Evolutionary conservation across 805 yeast species (phyloP), one percentile per base, ranked within the genome.

Genomic region (Candida patagonica): DNA sequence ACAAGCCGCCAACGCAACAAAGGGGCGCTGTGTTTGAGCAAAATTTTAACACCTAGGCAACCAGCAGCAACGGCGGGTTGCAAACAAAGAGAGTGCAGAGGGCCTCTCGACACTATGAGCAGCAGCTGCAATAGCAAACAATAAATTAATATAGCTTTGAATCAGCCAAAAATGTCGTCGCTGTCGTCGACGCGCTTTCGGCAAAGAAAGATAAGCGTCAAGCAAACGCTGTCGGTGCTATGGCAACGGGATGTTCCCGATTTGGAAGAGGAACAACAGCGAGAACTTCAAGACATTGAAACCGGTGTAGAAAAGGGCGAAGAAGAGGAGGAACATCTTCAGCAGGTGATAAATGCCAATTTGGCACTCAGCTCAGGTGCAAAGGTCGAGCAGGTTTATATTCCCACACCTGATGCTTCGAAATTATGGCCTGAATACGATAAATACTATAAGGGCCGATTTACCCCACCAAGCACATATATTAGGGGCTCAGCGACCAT

Each of bases 291-390:
- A 53, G 85, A 86, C 45, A 74, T 92, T 32, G 98, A 92, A 54
- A 89, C 97, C 5, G 98, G 98, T 62, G 98, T 92, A 30, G 98
- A 92, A 55, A 92, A 92, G 59, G 86, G 83, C 50, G 98, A 92
- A 61, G 98, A 92, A 61, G 95, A 86, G 47, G 98, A 92, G 60
- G 92, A 84, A 30, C 98, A 92, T 73, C 69, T 92, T 46, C 95
- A 89, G 59, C 85, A 81, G 47, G 96, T 88, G 37, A 80, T 92
- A 48, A 78, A 78, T 60, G 89, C 89, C 10, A 76, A 86, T 1
- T 75, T 76, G 23, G 78, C 79, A 2, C 71, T 83, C 15, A 64
- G 75, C 42, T 53, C 57, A 2, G 74, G 74, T 42, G 67, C 65
- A 3, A 65, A 55, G 43, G 70, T 69, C 38, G 64, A 66, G 50